These are phyloP conservation scores for Drechmeria coniospora DNA, from an alignment of 2,329 filamentous ascomycete species.

Conservation along the genomic window DNA sequence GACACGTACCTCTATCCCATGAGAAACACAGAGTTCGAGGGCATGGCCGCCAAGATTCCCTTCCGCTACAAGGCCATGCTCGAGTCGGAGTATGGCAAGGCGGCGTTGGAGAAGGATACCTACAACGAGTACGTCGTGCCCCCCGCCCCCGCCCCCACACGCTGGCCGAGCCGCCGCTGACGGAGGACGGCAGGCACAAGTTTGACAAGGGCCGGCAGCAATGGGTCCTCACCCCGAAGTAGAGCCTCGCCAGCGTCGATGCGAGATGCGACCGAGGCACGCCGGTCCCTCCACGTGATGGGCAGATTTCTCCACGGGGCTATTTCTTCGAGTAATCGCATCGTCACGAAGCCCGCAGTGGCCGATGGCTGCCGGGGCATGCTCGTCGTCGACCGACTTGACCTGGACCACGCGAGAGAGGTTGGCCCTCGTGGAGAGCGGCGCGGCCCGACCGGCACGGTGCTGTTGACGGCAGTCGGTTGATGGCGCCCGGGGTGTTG, in stretches of 20 bases:
- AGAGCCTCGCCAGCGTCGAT: background rate
- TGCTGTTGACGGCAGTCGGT: too few species aligned
- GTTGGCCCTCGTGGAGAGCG: too few species aligned
- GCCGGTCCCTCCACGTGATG: too few species aligned
- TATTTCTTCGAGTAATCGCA: too few species aligned
- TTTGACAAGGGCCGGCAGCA: background rate
- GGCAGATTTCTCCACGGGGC: too few species aligned
- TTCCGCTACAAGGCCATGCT: constrained; percentile 44
- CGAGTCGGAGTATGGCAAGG: constrained; percentile 38
- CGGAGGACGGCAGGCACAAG: background rate
- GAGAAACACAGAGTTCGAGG: constrained; percentile 53
- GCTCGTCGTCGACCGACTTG: too few species aligned
- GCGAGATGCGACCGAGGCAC: background rate
- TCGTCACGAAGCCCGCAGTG: too few species aligned
- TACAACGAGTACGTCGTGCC: constrained; percentile 32
- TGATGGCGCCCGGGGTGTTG: too few species aligned
- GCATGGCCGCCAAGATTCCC: constrained; percentile 49
- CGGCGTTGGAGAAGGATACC: constrained; percentile 32
- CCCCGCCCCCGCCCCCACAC: background rate
- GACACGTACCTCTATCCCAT: constrained; percentile 52
- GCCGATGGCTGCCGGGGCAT: too few species aligned
- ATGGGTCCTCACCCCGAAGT: background rate
- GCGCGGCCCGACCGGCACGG: too few species aligned
- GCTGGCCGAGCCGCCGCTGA: background rate
- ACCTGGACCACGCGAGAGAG: too few species aligned